Percentiles rank a stretch among this genome's conserved stretches.
phyloP scores from a whole-genome alignment of 305 asterid species.

The Fraxinus ornus region DNA sequence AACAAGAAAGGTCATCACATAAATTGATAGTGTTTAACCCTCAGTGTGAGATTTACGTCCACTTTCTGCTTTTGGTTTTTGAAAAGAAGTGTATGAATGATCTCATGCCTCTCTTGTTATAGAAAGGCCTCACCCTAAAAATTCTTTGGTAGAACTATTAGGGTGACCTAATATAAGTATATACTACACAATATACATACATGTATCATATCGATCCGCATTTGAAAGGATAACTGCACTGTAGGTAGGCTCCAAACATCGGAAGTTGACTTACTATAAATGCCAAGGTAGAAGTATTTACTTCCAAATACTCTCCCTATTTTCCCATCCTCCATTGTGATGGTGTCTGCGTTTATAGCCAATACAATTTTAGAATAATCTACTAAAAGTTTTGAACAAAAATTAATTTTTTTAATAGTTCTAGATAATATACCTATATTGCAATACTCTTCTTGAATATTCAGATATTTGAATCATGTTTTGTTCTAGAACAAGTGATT shows the following conservation, averaged over 20 bases:
- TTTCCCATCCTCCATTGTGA: slow-evolving; percentile 82
- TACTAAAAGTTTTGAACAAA: neutral
- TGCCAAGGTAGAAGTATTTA: slow-evolving; percentile 77
- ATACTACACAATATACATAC: neutral
- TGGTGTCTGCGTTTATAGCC: slow-evolving; percentile 50
- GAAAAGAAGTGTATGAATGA: neutral
- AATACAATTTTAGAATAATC: slow-evolving; percentile 10
- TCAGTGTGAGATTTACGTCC: neutral
- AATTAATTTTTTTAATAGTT: neutral
- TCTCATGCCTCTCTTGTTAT: neutral
- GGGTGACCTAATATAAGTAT: neutral
- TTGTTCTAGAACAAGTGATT: no score
- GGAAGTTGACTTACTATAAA: slow-evolving; percentile 44
- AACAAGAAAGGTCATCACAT: neutral
- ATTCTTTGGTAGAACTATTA: neutral
- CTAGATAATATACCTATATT: slow-evolving; percentile 33
- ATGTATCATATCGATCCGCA: no score
- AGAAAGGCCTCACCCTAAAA: neutral
- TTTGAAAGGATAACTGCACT: no score
- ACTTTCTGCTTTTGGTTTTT: neutral
- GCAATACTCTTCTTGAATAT: no score
- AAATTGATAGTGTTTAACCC: neutral
- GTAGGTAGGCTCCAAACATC: neutral
- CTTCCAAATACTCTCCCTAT: slow-evolving; percentile 76
- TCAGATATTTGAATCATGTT: no score